Evolutionary conservation across 768 basidiomycete genomes (phyloP), one percentile per base, ranked within the genome.

Genomic region (Chiua virens): DNA sequence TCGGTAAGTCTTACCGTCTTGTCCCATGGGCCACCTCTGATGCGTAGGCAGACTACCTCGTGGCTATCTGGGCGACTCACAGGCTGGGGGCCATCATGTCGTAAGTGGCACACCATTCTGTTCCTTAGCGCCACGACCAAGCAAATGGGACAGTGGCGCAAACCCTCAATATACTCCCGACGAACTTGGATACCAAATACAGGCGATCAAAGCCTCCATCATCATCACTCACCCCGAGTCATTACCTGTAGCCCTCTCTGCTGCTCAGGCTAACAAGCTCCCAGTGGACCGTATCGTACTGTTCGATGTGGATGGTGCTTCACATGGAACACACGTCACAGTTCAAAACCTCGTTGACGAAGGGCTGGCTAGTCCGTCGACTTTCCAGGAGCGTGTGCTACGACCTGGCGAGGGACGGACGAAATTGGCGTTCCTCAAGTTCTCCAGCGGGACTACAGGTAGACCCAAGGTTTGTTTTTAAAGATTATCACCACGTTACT

Each of bases 361-460:
- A 28, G 86, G 86, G 3, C 65, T 79, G 3, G 61, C 65, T 3
- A 61, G 64, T 35, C 61, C 67, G 3, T 56, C 66, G 1, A 47
- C 62, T 10, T 86, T 79, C 53, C 67, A 66, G 7, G 86, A 88
- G 63, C 72, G 77, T 27, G 73, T 56, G 34, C 65, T 89, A 37
- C 63, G 53, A 4, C 74, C 75, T 0, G 83, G 84, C 2, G 87
- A 89, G 67, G 86, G 72, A 17, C 85, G 74, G 66, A 83, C 77
- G 11, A 89, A 86, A 62, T 62, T 89, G 14, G 87, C 88, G 0
- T 81, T 88, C 53, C 68, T 88, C 23, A 82, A 77, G 60, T 89
- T 89, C 61, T 88, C 86, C 0, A 87, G 86, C 20, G 85, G 85
- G 21, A 90, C 87, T 0, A 90, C 88, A 3, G 87, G 88, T 1